Conservation (phyloP, 2,329 filamentous ascomycete genomes). For the Hypoxylon sp. region DNA sequence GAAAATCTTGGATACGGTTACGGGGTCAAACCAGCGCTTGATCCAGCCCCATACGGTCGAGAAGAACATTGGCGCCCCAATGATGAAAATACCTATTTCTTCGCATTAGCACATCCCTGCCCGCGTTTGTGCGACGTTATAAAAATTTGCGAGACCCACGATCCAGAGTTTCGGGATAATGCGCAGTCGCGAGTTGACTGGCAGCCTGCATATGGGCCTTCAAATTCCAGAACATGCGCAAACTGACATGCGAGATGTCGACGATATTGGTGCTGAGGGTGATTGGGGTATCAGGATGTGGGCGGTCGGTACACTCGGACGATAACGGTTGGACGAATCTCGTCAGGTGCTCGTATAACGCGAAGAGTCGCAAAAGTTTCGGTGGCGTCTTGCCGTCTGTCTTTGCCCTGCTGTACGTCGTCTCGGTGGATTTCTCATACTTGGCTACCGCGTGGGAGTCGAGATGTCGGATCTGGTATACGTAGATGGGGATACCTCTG, state of each 20-base stretch:
- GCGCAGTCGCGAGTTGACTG: conserved; percentile 87
- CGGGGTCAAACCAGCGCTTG: conserved; percentile 95
- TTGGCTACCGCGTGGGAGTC: conserved; percentile 84
- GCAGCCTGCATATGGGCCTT: conserved; percentile 95
- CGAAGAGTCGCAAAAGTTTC: conserved; percentile 88
- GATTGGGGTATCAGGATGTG: conserved; percentile 84
- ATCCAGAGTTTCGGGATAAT: conserved; percentile 95
- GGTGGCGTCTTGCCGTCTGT: conserved; percentile 77
- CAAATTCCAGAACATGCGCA: conserved; percentile 97
- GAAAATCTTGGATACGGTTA: conserved; percentile 96
- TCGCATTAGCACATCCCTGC: conserved; percentile 19
- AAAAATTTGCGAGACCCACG: conserved; percentile 64
- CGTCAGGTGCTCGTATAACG: conserved; percentile 92
- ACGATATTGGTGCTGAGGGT: conserved; percentile 96
- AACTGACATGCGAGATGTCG: conserved; percentile 87
- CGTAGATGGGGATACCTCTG: conserved; percentile 91
- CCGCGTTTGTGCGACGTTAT: background rate
- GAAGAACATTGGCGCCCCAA: conserved; percentile 92
- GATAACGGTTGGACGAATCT: conserved; percentile 89
- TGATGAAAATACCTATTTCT: conserved; percentile 70
- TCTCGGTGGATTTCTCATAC: conserved; percentile 77
- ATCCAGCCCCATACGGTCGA: conserved; percentile 95
- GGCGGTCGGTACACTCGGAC: conserved; percentile 80
- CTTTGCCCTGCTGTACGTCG: conserved; percentile 70
- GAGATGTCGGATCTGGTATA: conserved; percentile 88